A percentile compares a stretch with the other conserved stretches of the same genome.
These are phyloP conservation scores for Symbiodinium pilosum DNA, from an alignment of 73 alveolate species.

Conservation along the genomic window DNA sequence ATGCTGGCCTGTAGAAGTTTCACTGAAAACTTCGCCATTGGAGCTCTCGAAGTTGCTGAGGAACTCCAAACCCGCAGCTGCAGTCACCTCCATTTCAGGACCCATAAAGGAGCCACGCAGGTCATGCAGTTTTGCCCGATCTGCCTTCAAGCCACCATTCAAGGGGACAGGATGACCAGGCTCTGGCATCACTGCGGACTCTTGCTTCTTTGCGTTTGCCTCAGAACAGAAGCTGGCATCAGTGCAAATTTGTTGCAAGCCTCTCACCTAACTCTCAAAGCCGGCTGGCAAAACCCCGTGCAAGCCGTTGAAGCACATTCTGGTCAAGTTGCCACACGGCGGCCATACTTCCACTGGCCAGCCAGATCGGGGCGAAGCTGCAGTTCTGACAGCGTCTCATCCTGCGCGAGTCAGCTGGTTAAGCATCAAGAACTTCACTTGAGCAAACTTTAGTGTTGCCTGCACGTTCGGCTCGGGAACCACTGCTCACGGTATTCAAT, in stretches of 20 bases:
- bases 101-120: too few species aligned
- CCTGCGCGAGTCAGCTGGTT: too few species aligned
- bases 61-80: constrained; percentile 43
- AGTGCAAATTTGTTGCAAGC: too few species aligned
- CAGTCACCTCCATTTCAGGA: constrained; percentile 18
- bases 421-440: too few species aligned
- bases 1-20: background rate
- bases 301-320: too few species aligned
- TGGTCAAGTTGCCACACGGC: background rate
- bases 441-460: too few species aligned
- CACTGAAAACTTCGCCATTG: constrained; percentile 58
- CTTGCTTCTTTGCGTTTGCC: background rate
- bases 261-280: too few species aligned
- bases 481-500: too few species aligned
- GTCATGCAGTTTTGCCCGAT: background rate
- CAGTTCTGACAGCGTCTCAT: constrained; percentile 54
- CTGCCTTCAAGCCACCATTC: constrained; percentile 55
- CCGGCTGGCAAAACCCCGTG: too few species aligned
- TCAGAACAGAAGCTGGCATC: background rate
- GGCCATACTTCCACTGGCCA: constrained; percentile 52
- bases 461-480: too few species aligned
- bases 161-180: constrained; percentile 33
- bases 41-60: constrained; percentile 80
- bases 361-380: constrained; percentile 24
- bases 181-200: background rate